Evolutionary conservation across 176 grass and related monocot genomes (phyloP), one percentile per base, ranked within the genome.

Genomic region (Oryza glumipatula): DNA sequence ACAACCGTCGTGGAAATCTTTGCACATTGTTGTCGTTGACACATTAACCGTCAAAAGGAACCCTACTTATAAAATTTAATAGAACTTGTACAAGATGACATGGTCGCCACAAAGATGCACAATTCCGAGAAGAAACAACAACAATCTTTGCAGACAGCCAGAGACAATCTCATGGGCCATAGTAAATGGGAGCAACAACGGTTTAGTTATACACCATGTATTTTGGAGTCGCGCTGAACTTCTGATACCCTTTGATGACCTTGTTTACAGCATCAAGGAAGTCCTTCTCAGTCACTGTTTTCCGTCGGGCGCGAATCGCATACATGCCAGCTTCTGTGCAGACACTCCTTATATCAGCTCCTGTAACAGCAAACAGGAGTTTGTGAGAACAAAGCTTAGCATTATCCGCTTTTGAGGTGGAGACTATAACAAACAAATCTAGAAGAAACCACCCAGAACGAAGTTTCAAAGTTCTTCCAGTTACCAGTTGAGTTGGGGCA

Each of bases 251-350:
- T 67, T 97, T 97, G 2, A 97, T 97, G 8, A 97, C 95, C 68
- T 97, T 97, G 33, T 97, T 94, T 26, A 97, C 95, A 0, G 95
- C 91, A 41, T 97, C 95, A 3, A 97, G 88, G 19, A 97, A 97
- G 11, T 97, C 95, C 68, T 97, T 97, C 35, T 97, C 95, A 0
- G 95, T 97, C 48, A 97, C 95, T 0, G 95, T 97, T 65, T 97
- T 97, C 84, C 95, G 92, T 14, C 95, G 86, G 14, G 95, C 95
- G 30, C 95, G 86, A 54, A 97, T 97, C 0, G 92, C 95, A 26
- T 82, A 97, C 95, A 97, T 97, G 6, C 95, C 95, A 6, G 95
- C 95, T 69, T 97, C 95, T 0, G 95, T 97, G 86, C 95, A 97
- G 0, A 97, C 95, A 41, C 95, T 97, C 76, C 92, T 89, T 63